Base-by-base conservation (phyloP, 164 flowering plant genomes). In the Warburgia ugandensis region DNA sequence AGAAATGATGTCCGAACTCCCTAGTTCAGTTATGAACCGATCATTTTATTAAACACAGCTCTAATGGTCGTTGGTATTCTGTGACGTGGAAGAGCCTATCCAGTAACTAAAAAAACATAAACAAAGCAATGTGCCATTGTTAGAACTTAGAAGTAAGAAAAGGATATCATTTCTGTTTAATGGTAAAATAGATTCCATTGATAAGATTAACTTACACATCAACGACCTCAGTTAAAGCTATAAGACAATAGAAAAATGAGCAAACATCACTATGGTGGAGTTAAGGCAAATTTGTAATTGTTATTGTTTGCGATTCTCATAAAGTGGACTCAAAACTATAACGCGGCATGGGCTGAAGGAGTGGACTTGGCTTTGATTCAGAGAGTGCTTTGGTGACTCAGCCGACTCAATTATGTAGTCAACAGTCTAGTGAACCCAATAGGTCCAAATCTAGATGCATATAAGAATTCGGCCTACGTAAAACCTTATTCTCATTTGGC, bases 201-300 rank as follows among this genome's bases (percentile, higher is more conserved):
- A n/a, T n/a, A n/a, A n/a, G n/a, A n/a, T 17, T 41, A 33, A 55
- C 59, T 55, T 26, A 55, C 59, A 58, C 25, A 22, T 49, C 61
- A 16, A 58, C 33, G 12, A 55, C 36, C 39, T 58, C 61, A 22
- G 61, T 40, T 12, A 58, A 25, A 42, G 8, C 48, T 42, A 48
- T 41, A 42, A 48, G 7, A 1, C 22, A n/a, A n/a, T n/a, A n/a
- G n/a, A n/a, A n/a, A n/a, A n/a, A n/a, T n/a, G n/a, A n/a, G n/a
- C n/a, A n/a, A n/a, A n/a, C n/a, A n/a, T n/a, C n/a, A n/a, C n/a
- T n/a, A n/a, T n/a, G n/a, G n/a, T n/a, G n/a, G n/a, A n/a, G n/a
- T n/a, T n/a, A 59, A 47, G 45, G 0, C 20, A 38, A 42, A 35
- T 22, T 23, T 43, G 25, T 48, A 14, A 47, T 58, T 35, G 46